Base-by-base conservation (phyloP, 371 early-diverging fungal genomes). In the Mortierella sp. region DNA sequence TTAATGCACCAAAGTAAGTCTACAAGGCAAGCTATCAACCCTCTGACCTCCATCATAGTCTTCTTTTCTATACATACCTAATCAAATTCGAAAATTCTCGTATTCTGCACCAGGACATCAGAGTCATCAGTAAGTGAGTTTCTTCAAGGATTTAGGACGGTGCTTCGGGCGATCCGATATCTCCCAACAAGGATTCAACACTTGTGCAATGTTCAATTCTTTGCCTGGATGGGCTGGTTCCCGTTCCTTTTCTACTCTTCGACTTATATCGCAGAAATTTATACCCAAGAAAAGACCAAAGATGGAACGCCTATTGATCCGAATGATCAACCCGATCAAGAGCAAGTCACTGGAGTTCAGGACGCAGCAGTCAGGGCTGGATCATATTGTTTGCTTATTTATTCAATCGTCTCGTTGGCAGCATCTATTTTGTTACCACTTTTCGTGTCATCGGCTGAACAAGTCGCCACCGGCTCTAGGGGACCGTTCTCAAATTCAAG, bases 171-270 rank as follows among this genome's bases (percentile, higher is more conserved):
- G 45, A 85, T 91, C 47, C 85, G 89, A 71, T 64, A 85, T 49
- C 81, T 97, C 61, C 96, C 97, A 0, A 75, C 63, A 19, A 87
- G 92, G 3, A 88, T 97, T 54, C 92, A 90, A 66, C 83, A 86
- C 13, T 85, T 97, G 15, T 97, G 96, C 83, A 91, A 93, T 61
- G 92, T 95, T 7, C 97, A 97, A 73, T 92, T 97, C 63, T 95
- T 94, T 85, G 90, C 95, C 6, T 98, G 97, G 97, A 90, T 97
- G 70, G 97, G 96, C 12, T 96, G 97, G 96, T 98, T 98, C 75
- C 97, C 97, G 4, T 96, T 97, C 71, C 84, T 98, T 13, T 97
- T 98, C 68, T 97, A 97, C 78, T 89, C 93, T 10, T 93, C 94
- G 0, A 92, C 93, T 1, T 95, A 91, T 84, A 91, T 95, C 1